Conservation (phyloP, 192 early-diverging fungal genomes). For the Coemansia sp. region DNA sequence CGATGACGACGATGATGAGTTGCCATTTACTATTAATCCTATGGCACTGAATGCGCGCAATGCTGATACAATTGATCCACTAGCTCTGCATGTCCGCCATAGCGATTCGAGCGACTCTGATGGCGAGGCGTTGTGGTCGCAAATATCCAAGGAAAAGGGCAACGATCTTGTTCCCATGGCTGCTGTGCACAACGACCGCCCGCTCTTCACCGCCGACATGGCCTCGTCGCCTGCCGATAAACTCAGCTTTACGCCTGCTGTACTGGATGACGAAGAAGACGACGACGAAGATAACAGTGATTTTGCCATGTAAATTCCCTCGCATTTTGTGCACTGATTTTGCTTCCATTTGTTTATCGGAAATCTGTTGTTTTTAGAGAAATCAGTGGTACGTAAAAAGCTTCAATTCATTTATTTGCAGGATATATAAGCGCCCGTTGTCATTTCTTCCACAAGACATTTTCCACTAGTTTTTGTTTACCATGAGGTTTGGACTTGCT, state of each 20-base stretch:
- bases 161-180: conserved; percentile 33
- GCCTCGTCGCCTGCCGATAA: background rate
- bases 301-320: background rate
- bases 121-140: conserved; percentile 8
- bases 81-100: background rate
- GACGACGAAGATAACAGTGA: background rate
- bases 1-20: background rate
- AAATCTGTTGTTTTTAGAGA: too few species aligned
- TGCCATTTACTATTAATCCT: background rate
- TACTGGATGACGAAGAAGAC: background rate
- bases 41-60: conserved; percentile 5
- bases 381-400: too few species aligned
- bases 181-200: background rate
- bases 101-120: background rate
- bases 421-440: too few species aligned
- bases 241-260: background rate
- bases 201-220: conserved; percentile 3
- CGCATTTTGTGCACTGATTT: too few species aligned
- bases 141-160: conserved; percentile 28
- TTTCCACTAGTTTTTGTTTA: background rate
- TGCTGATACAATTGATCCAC: background rate
- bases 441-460: background rate
- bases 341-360: too few species aligned
- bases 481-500: background rate
- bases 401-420: background rate